A percentile compares a stretch with the other conserved stretches of the same genome.
Conservation (phyloP, 345 rosid species). For the Melaleuca quinquenervia region DNA sequence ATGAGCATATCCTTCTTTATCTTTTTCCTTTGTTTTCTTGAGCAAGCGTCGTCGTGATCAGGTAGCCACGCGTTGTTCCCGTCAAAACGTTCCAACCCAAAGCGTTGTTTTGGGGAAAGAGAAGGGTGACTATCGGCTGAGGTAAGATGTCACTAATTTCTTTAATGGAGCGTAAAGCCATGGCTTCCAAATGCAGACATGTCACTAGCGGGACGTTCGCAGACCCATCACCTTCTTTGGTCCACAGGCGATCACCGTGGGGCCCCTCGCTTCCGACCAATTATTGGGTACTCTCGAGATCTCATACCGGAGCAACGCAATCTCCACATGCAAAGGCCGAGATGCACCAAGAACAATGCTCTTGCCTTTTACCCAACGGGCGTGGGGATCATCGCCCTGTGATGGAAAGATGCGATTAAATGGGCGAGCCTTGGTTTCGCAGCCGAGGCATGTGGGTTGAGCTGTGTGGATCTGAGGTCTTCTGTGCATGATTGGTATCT, state of each 20-base stretch:
- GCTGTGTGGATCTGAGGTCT: neutral
- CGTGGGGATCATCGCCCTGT: neutral
- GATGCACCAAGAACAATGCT: neutral
- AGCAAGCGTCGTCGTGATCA: neutral
- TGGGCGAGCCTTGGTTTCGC: neutral
- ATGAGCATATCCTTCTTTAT: neutral
- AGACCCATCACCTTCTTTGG: neutral
- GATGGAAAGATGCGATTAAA: neutral
- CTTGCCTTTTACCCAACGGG: neutral
- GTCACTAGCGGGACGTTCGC: neutral
- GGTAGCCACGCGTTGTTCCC: neutral
- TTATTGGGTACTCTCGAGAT: neutral
- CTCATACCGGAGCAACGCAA: neutral
- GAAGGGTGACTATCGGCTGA: slow-evolving; percentile 4
- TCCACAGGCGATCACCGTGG: neutral
- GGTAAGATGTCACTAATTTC: slow-evolving; percentile 11
- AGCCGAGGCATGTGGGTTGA: neutral
- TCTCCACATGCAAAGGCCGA: too few relatives aligned
- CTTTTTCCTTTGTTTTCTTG: neutral
- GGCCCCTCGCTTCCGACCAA: neutral
- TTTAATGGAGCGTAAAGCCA: neutral
- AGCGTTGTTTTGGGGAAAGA: neutral
- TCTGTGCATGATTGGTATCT: neutral
- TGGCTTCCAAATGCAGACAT: neutral
- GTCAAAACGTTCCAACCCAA: neutral